Conservation (phyloP, 2,329 filamentous ascomycete genomes). For the Apiospora hydei region DNA sequence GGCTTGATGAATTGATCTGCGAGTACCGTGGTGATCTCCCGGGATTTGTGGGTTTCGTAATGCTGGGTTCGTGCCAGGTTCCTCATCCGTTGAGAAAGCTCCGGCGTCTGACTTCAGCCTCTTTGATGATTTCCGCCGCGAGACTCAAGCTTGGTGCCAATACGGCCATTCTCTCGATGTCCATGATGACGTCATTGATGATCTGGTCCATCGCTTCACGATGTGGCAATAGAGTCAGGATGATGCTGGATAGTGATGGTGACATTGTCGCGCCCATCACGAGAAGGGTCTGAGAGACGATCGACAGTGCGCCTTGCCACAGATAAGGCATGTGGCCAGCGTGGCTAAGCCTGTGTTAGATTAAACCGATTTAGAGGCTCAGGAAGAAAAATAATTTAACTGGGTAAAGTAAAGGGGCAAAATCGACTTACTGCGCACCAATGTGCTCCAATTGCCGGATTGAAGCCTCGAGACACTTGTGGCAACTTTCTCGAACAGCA, state of each 20-base stretch:
- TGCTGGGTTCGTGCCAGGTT: conserved; percentile 11
- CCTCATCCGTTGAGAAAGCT: conserved; percentile 62
- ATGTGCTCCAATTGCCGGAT: conserved; percentile 83
- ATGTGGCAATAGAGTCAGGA: conserved; percentile 63
- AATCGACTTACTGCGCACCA: conserved; percentile 70
- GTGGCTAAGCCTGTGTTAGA: conserved; percentile 62
- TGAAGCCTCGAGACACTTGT: conserved; percentile 82
- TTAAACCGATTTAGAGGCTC: conserved; percentile 30
- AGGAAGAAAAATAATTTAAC: conserved; percentile 17
- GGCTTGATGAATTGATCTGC: neutral
- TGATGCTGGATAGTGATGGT: conserved; percentile 71
- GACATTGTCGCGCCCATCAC: conserved; percentile 89
- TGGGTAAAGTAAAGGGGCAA: conserved; percentile 32
- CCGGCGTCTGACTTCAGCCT: conserved; percentile 76
- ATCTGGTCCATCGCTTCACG: conserved; percentile 74
- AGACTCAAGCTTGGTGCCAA: conserved; percentile 79
- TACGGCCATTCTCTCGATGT: conserved; percentile 77
- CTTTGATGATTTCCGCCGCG: conserved; percentile 81
- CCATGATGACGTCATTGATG: conserved; percentile 78
- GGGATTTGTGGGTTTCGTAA: neutral
- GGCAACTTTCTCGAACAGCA: conserved; percentile 77
- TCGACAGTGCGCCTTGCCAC: conserved; percentile 84
- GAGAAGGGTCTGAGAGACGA: conserved; percentile 81
- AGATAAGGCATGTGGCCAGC: conserved; percentile 86
- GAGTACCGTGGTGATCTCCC: neutral